A percentile compares a stretch with the other conserved stretches of the same genome.
These are phyloP conservation scores for Paraconiothyrium sp. DNA, from an alignment of 2,329 filamentous ascomycete genomes.

Conservation along the genomic window DNA sequence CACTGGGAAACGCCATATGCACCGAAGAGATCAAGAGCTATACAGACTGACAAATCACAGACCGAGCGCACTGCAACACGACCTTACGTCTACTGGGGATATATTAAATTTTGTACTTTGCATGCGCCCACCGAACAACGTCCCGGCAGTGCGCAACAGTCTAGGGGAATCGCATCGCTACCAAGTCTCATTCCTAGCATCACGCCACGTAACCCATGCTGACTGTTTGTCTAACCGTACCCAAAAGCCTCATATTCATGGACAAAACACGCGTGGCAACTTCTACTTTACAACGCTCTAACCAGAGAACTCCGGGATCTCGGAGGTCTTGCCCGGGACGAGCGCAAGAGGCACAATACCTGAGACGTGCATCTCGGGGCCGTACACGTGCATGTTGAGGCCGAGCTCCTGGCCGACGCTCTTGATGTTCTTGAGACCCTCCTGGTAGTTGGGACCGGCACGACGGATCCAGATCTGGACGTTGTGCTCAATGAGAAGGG, in stretches of 20 bases:
- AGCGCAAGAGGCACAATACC: slow-evolving; percentile 96
- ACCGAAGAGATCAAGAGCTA: too few relatives aligned
- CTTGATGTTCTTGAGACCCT: slow-evolving; percentile 99
- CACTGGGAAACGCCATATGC: background rate
- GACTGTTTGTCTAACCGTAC: slow-evolving; percentile 46
- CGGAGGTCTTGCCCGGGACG: slow-evolving; percentile 65
- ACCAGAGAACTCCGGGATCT: slow-evolving; percentile 69
- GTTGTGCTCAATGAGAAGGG: slow-evolving; percentile 91
- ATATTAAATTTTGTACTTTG: slow-evolving; percentile 17
- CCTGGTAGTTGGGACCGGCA: slow-evolving; percentile 98
- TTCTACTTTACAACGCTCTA: slow-evolving; percentile 49
- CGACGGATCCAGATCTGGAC: slow-evolving; percentile 95
- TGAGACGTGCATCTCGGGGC: slow-evolving; percentile 85
- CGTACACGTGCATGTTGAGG: slow-evolving; percentile 91
- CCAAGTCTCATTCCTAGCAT: slow-evolving; percentile 1
- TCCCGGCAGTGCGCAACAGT: slow-evolving; percentile 13
- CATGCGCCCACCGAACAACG: slow-evolving; percentile 14
- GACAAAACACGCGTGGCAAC: slow-evolving; percentile 16
- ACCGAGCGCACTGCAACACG: background rate
- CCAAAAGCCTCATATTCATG: slow-evolving; percentile 32
- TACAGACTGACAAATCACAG: background rate
- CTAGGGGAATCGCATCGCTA: slow-evolving; percentile 11
- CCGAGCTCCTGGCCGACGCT: slow-evolving; percentile 91
- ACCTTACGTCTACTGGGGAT: slow-evolving; percentile 2
- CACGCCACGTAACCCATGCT: slow-evolving; percentile 19